A percentile compares a stretch with the other conserved stretches of the same genome.
Evolutionary conservation across 768 basidiomycete species (phyloP).

Genomic region (Auricularia cornea): DNA sequence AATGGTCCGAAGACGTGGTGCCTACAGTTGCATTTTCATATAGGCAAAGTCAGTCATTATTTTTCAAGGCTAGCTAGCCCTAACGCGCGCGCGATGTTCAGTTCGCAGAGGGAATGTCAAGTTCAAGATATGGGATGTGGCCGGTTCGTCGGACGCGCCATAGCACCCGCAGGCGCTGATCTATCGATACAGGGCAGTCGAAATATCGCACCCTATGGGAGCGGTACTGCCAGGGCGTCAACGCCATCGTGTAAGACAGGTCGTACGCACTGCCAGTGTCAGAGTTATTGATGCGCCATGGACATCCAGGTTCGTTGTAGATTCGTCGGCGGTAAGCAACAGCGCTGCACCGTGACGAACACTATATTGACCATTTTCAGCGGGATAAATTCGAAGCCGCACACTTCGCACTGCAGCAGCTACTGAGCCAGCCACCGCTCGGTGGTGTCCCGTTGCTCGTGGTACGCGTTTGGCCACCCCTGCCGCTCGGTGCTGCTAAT

Average conservation of each 20-base stretch:
- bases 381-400: slow-evolving; percentile 75
- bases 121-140: slow-evolving; percentile 93
- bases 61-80: background rate
- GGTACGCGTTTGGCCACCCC: slow-evolving; percentile 35
- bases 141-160: slow-evolving; percentile 42
- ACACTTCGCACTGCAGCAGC: slow-evolving; percentile 74
- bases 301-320: slow-evolving; percentile 73
- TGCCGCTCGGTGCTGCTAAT: background rate
- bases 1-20: slow-evolving; percentile 97
- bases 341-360: background rate
- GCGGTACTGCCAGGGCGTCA: slow-evolving; percentile 85
- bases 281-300: background rate
- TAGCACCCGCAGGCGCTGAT: background rate
- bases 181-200: slow-evolving; percentile 56
- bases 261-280: background rate
- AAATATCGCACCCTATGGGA: slow-evolving; percentile 96
- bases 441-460: slow-evolving; percentile 73
- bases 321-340: slow-evolving; percentile 70
- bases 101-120: slow-evolving; percentile 85
- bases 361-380: slow-evolving; percentile 30
- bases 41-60: slow-evolving; percentile 37
- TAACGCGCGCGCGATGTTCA: slow-evolving; percentile 3
- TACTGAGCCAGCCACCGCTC: slow-evolving; percentile 58
- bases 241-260: slow-evolving; percentile 76
- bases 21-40: slow-evolving; percentile 93